Evolutionary conservation across 768 basidiomycete genomes (phyloP).

Genomic region (Exidia glandulosa): DNA sequence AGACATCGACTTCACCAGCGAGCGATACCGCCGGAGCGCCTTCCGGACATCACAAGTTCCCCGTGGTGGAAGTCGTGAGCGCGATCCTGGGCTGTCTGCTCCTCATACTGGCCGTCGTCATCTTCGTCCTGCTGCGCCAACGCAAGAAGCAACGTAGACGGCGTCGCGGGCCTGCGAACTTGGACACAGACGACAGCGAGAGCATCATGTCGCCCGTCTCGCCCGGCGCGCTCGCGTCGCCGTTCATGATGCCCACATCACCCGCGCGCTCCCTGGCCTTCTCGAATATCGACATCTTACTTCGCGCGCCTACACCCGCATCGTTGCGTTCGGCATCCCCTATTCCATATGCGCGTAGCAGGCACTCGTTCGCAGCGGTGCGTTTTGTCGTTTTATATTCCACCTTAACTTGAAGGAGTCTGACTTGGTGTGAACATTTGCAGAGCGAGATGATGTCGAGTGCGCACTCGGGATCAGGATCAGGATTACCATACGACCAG

Average conservation of each 20-base stretch:
- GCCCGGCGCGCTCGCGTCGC: neutral
- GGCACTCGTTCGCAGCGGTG: neutral
- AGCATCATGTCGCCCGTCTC: neutral
- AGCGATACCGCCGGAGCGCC: too few relatives aligned
- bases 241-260: neutral
- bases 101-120: neutral
- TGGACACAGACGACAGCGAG: neutral
- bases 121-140: neutral
- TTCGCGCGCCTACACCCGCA: neutral
- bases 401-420: too few relatives aligned
- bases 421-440: neutral
- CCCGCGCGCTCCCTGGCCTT: neutral
- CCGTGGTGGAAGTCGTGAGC: neutral
- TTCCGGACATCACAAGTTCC: neutral
- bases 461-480: neutral
- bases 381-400: too few relatives aligned
- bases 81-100: neutral
- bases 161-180: neutral
- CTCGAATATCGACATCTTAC: neutral
- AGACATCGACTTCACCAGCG: too few relatives aligned
- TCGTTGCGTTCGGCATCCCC: neutral
- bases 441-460: neutral
- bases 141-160: neutral
- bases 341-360: neutral
- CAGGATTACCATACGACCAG: neutral